A percentile compares a stretch with the other conserved stretches of the same genome.
Evolutionary conservation across 148 eudicot species (phyloP).

Genomic region (Simmondsia chinensis): DNA sequence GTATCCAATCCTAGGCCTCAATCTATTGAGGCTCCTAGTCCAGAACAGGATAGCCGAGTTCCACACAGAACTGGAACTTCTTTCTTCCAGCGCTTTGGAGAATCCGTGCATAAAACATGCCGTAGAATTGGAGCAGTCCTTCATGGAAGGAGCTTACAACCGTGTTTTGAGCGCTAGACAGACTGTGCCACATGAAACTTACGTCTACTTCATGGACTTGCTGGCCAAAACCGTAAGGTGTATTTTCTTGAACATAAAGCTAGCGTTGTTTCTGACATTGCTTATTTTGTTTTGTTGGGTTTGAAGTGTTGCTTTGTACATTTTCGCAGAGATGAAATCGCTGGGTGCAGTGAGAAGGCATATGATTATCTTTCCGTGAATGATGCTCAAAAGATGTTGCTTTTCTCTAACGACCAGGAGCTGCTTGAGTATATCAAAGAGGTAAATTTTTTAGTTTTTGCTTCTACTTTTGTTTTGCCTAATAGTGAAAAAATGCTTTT

Average conservation of each 20-base stretch:
- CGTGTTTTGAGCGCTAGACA: conserved; percentile 94
- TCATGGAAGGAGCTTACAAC: conserved; percentile 99
- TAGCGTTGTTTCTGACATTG: no score
- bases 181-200: conserved; percentile 88
- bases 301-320: no score
- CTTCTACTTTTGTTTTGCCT: no score
- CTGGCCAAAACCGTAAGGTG: conserved; percentile 95
- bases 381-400: conserved; percentile 49
- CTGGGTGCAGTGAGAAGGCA: conserved; percentile 78
- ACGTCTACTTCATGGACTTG: conserved; percentile 88
- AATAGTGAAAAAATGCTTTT: no score
- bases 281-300: no score
- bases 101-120: conserved; percentile 91
- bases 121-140: conserved; percentile 87
- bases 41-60: conserved; percentile 92
- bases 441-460: no score
- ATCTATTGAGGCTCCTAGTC: conserved; percentile 84
- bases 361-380: conserved; percentile 55
- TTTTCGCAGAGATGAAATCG: conserved; percentile 72
- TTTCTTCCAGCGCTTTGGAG: conserved; percentile 65
- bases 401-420: conserved; percentile 50
- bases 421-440: conserved; percentile 42
- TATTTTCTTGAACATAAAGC: conserved; percentile 1
- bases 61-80: conserved; percentile 89
- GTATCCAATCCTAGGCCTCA: conserved; percentile 76